A percentile compares a stretch with the other conserved stretches of the same genome.
phyloP scores from a whole-genome alignment of 176 grass and related monocot genomes.

The Oryza australiensis region DNA sequence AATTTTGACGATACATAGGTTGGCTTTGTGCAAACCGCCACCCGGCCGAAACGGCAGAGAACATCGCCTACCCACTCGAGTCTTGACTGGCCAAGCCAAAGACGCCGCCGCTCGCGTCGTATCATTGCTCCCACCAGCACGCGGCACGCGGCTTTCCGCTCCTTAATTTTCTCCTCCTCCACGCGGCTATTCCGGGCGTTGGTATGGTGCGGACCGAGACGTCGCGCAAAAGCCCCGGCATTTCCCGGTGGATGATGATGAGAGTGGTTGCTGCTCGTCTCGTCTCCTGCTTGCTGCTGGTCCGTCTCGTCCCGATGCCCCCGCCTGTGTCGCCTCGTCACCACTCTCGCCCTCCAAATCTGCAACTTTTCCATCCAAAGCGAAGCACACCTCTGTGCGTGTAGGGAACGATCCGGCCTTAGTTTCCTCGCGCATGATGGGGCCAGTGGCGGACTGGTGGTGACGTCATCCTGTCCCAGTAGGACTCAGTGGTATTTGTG shows the following conservation, averaged over 20 bases:
- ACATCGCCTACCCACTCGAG: too few relatives aligned
- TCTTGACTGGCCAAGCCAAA: background rate
- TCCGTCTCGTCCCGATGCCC: background rate
- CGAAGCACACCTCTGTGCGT: too few relatives aligned
- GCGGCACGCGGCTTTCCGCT: background rate
- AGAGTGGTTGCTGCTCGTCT: background rate
- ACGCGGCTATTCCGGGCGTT: background rate
- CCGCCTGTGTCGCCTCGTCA: too few relatives aligned
- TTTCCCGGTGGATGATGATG: background rate
- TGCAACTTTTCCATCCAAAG: too few relatives aligned
- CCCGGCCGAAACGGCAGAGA: background rate
- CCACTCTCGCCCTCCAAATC: too few relatives aligned
- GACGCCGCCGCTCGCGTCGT: background rate
- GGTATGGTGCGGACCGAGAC: background rate
- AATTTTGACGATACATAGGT: too few relatives aligned
- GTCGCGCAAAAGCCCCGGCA: slow-evolving; percentile 12
- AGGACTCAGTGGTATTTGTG: too few relatives aligned
- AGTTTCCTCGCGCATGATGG: too few relatives aligned
- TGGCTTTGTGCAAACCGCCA: too few relatives aligned
- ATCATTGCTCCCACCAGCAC: background rate
- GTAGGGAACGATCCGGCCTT: too few relatives aligned
- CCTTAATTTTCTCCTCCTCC: background rate
- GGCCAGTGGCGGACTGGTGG: too few relatives aligned
- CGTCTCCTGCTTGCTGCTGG: background rate
- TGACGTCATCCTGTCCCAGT: too few relatives aligned